Conservation (phyloP, 441 rosid species). For the Populus trichocarpa region DNA sequence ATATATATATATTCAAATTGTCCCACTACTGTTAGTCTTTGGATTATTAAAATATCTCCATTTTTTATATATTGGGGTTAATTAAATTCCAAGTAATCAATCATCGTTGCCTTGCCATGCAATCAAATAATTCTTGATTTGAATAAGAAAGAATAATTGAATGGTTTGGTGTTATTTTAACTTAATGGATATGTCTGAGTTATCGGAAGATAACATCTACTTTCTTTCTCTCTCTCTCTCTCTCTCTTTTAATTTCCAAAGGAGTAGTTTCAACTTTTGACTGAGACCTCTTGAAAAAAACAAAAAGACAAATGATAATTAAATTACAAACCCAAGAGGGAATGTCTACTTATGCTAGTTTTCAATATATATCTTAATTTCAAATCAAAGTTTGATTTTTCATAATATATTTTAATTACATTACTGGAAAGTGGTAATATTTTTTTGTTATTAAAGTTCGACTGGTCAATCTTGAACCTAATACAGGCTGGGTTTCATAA, state of each 20-base stretch:
- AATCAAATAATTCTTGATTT: background rate
- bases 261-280: background rate
- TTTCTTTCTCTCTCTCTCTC: too few relatives aligned
- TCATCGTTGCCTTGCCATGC: too few relatives aligned
- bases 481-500: background rate
- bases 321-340: too few relatives aligned
- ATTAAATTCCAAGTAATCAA: too few relatives aligned
- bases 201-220: background rate
- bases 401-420: too few relatives aligned
- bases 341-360: background rate
- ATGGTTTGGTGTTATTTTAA: background rate
- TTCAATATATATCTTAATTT: background rate
- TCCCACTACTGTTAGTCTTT: too few relatives aligned
- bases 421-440: background rate
- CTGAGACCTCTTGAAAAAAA: background rate
- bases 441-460: too few relatives aligned
- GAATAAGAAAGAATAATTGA: background rate
- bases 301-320: background rate
- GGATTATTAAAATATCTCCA: too few relatives aligned
- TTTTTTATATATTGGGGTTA: too few relatives aligned
- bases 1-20: too few relatives aligned
- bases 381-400: background rate
- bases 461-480: rapidly evolving
- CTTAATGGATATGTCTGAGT: background rate
- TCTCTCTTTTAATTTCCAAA: background rate